phyloP scores from a whole-genome alignment of 345 rosid species.

The Carallia brachiata region DNA sequence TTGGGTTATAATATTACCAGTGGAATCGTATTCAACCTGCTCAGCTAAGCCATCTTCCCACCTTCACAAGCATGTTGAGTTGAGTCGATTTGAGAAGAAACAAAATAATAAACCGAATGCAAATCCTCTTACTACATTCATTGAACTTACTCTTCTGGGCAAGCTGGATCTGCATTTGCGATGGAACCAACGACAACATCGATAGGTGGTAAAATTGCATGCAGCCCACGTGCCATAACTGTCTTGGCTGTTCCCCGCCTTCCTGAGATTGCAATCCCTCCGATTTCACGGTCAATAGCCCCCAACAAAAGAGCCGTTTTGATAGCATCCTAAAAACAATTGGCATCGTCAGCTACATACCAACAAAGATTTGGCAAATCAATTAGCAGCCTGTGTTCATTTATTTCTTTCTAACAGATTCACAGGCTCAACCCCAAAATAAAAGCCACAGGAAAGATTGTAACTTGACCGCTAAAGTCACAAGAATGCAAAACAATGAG shows the following conservation, averaged over 20 bases:
- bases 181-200: conserved; percentile 85
- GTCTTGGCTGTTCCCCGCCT: conserved; percentile 94
- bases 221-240: conserved; percentile 91
- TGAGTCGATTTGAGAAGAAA: conserved; percentile 11
- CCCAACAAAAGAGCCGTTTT: conserved; percentile 95
- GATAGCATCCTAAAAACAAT: conserved; percentile 65
- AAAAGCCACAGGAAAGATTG: no score
- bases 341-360: not conserved
- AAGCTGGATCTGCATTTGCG: conserved; percentile 77
- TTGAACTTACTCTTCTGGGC: conserved; percentile 69
- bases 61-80: conserved; percentile 43
- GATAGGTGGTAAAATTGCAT: conserved; percentile 85
- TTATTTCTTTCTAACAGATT: no score
- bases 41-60: conserved; percentile 87
- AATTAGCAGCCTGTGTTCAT: not conserved
- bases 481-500: no score
- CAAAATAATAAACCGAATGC: not conserved
- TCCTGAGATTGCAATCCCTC: conserved; percentile 90
- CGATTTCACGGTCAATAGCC: conserved; percentile 87
- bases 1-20: conserved; percentile 63
- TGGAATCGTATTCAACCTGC: conserved; percentile 49
- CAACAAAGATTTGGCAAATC: not conserved
- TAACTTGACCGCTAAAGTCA: no score
- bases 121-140: not conserved
- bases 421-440: no score